phyloP scores from a whole-genome alignment of 2,329 filamentous ascomycete genomes.

The Hyphodiscus sp. region DNA sequence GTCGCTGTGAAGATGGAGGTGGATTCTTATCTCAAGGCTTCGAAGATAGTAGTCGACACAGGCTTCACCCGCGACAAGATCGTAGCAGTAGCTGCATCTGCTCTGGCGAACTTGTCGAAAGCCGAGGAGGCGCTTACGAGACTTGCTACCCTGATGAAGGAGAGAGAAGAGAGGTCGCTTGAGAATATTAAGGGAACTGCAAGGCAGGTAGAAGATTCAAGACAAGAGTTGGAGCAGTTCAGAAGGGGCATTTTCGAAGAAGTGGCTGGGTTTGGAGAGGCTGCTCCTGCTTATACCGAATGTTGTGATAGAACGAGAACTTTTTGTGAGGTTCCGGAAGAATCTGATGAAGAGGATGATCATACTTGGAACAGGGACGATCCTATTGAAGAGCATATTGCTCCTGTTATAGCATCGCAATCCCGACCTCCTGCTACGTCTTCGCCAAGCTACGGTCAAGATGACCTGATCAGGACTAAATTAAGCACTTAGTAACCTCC shows the following conservation, averaged over 20 bases:
- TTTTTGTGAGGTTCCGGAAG: constrained; percentile 2
- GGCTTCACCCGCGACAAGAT: not conserved
- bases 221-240: constrained; percentile 5
- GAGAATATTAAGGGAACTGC: constrained; percentile 2
- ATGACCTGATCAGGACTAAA: too few species aligned
- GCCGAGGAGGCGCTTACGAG: not conserved
- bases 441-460: too few species aligned
- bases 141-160: constrained; percentile 1
- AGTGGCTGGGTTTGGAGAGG: constrained; percentile 8
- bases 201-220: constrained; percentile 4
- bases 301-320: constrained; percentile 6
- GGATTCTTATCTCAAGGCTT: not conserved
- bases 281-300: constrained; percentile 7
- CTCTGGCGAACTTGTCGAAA: not conserved
- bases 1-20: not conserved
- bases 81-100: not conserved
- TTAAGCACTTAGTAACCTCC: too few species aligned
- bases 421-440: too few species aligned
- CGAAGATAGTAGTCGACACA: not conserved
- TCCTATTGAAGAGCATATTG: too few species aligned
- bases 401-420: too few species aligned
- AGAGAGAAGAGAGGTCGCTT: not conserved
- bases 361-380: too few species aligned
- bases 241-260: constrained; percentile 4
- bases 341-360: not conserved